phyloP scores from a whole-genome alignment of 192 early-diverging fungal species.

The Mortierella hygrophila region DNA sequence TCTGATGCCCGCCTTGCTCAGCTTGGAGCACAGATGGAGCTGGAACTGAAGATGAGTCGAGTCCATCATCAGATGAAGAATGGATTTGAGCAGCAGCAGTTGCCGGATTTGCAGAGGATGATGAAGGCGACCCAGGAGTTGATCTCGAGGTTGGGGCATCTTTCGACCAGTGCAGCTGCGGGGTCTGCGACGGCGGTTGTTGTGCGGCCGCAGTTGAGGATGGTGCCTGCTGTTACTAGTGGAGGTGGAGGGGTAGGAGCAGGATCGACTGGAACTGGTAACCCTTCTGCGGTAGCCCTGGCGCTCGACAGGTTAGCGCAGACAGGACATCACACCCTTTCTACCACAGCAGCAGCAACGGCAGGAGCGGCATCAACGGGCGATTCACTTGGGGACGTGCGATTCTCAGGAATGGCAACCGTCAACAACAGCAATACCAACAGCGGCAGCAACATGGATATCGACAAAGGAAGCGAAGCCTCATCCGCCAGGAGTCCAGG shows the following conservation, averaged over 20 bases:
- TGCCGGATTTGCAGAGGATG: constrained; percentile 42
- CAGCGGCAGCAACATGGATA: neutral
- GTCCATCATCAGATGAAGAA: constrained; percentile 48
- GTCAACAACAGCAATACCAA: too few relatives aligned
- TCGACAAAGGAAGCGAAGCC: neutral
- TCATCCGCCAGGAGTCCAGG: too few relatives aligned
- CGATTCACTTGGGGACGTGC: neutral
- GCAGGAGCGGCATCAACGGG: neutral
- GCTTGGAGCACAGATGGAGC: constrained; percentile 38
- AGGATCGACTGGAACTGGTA: neutral
- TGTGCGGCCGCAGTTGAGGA: constrained; percentile 19
- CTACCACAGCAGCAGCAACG: neutral
- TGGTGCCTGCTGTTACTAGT: neutral
- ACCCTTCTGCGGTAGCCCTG: neutral
- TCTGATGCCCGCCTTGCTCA: constrained; percentile 39
- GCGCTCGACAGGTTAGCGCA: neutral
- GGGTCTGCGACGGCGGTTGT: constrained; percentile 46
- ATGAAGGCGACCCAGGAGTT: constrained; percentile 44
- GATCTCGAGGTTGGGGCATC: constrained; percentile 32
- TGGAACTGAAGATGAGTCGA: constrained; percentile 34
- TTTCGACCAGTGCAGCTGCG: constrained; percentile 42
- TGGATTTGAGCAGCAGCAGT: constrained; percentile 36
- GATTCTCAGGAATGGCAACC: neutral
- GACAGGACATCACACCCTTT: neutral
- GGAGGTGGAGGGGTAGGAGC: neutral